These are phyloP conservation scores for Suaeda aralocaspica DNA, from an alignment of 148 eudicot species.

Conservation along the genomic window DNA sequence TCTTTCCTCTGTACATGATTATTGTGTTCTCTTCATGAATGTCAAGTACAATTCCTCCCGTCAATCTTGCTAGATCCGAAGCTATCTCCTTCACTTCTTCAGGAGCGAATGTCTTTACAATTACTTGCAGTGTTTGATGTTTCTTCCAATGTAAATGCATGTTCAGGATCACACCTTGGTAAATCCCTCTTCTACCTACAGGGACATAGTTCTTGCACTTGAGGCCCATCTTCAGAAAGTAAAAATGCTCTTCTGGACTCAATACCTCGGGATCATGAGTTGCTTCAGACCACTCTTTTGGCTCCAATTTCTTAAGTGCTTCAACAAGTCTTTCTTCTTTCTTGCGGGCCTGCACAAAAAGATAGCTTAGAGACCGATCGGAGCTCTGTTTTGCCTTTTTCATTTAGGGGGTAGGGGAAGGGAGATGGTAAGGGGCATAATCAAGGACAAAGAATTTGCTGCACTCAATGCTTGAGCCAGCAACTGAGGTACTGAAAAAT, in stretches of 20 bases:
- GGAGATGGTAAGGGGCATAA: neutral
- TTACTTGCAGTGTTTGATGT: slow-evolving; percentile 85
- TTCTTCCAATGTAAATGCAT: slow-evolving; percentile 99
- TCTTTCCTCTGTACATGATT: slow-evolving; percentile 96
- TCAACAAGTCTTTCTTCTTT: slow-evolving; percentile 74
- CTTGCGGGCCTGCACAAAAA: slow-evolving; percentile 60
- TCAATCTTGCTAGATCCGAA: slow-evolving; percentile 75
- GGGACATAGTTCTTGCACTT: slow-evolving; percentile 93
- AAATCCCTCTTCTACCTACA: slow-evolving; percentile 85
- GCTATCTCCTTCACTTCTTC: slow-evolving; percentile 93
- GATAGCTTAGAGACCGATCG: neutral
- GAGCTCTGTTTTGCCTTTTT: too few relatives aligned
- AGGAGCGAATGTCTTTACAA: slow-evolving; percentile 80
- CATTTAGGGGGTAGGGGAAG: neutral
- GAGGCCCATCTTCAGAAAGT: slow-evolving; percentile 85
- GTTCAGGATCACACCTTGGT: slow-evolving; percentile 89
- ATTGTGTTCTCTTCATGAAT: slow-evolving; percentile 78
- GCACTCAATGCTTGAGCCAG: neutral
- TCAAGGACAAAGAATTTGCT: neutral
- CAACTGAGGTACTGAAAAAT: neutral
- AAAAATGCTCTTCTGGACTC: slow-evolving; percentile 98
- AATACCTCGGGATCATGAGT: slow-evolving; percentile 91
- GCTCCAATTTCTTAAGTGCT: slow-evolving; percentile 74
- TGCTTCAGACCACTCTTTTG: slow-evolving; percentile 77
- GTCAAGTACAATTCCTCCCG: slow-evolving; percentile 91